Evolutionary conservation across 345 rosid species (phyloP).

Genomic region (Brassica napus): DNA sequence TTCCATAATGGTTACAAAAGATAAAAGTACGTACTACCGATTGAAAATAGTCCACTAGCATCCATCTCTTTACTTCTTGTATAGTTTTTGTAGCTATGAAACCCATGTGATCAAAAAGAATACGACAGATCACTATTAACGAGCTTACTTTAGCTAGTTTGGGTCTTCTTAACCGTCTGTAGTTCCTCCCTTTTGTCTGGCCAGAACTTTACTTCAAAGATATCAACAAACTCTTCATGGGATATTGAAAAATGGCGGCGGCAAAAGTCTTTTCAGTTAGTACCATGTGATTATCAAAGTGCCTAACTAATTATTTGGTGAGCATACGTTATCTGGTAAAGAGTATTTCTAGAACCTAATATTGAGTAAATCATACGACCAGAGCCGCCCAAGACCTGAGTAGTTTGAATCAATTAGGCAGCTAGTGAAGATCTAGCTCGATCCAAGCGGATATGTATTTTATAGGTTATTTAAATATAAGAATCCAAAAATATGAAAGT

Average conservation of each 20-base stretch:
- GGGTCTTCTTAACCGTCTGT: not conserved
- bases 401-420: constrained; percentile 11
- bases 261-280: not conserved
- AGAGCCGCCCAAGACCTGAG: not conserved
- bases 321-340: not conserved
- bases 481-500: not conserved
- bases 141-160: constrained; percentile 1
- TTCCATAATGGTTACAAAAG: not conserved
- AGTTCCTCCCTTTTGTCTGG: not conserved
- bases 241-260: not conserved
- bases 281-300: not conserved
- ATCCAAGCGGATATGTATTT: not conserved
- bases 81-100: not conserved
- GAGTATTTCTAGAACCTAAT: not conserved
- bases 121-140: not conserved
- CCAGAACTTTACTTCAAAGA: not conserved
- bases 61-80: not conserved
- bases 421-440: not conserved
- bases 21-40: not conserved
- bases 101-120: not conserved
- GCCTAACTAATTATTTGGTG: not conserved
- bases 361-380: not conserved
- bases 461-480: not conserved
- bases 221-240: not conserved
- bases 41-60: not conserved